Conservation (phyloP, 495 filamentous ascomycete species). For the Penicillium argentinense region DNA sequence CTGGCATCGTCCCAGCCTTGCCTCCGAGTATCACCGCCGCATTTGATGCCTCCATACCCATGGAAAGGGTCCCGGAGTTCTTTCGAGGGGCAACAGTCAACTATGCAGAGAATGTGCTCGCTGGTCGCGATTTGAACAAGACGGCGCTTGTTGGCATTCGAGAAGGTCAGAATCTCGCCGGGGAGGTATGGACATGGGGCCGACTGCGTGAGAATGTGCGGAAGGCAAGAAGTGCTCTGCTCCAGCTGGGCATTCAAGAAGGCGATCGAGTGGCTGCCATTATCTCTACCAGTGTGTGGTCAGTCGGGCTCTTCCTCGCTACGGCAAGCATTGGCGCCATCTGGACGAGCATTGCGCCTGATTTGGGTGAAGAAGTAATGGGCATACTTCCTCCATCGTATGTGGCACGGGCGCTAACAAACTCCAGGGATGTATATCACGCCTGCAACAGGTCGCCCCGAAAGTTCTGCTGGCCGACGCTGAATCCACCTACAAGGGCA, state of each 20-base stretch:
- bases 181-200: slow-evolving; percentile 58
- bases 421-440: slow-evolving; percentile 61
- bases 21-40: slow-evolving; percentile 39
- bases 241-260: slow-evolving; percentile 47
- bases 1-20: slow-evolving; percentile 33
- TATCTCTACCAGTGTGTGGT: slow-evolving; percentile 65
- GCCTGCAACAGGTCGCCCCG: slow-evolving; percentile 64
- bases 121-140: slow-evolving; percentile 45
- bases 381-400: not conserved
- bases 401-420: not conserved
- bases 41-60: slow-evolving; percentile 58
- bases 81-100: slow-evolving; percentile 60
- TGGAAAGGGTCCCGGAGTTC: slow-evolving; percentile 65
- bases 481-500: slow-evolving; percentile 70
- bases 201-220: slow-evolving; percentile 53
- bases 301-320: slow-evolving; percentile 60
- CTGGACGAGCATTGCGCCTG: slow-evolving; percentile 65
- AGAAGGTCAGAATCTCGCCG: slow-evolving; percentile 59
- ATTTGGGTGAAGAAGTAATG: slow-evolving; percentile 59
- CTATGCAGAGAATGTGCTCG: slow-evolving; percentile 73
- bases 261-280: slow-evolving; percentile 71
- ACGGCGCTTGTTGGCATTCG: slow-evolving; percentile 63
- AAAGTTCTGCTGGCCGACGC: slow-evolving; percentile 70
- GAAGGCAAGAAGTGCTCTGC: slow-evolving; percentile 56
- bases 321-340: slow-evolving; percentile 61